Evolutionary conservation across 2,329 filamentous ascomycete genomes (phyloP), one percentile per base, ranked within the genome.

Genomic region (Xylariales sp.): DNA sequence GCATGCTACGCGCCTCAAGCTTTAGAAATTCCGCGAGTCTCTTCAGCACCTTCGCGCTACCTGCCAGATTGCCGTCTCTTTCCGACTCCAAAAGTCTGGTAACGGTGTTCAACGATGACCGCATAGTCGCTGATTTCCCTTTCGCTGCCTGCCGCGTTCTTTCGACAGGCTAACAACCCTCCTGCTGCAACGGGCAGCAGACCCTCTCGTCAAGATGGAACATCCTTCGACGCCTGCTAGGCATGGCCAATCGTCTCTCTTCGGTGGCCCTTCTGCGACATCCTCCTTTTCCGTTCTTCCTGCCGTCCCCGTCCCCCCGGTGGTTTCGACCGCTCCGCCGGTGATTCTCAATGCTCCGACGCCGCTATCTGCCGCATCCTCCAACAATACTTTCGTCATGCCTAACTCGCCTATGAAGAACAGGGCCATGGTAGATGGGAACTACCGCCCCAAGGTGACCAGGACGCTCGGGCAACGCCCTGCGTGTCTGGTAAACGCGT

Each of bases 401-500:
- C 84, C 88, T 14, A 86, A 88, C 55, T 89, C 85, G 45, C 88
- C 89, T 12, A 70, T 81, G 42, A 87, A 85, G 59, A 76, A 73
- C 51, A 73, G 77, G 41, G 69, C 73, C 15, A 73, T 73, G 42
- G 72, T 72, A 40, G 88, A 94, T 57, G 81, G 81, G 11, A 43
- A 38, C 47, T 94, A 95, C 63, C 83, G 85, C 34, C 91, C 91
- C 24, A 86, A 83, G 58, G 86, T 95, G 44, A 91, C 78, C 25
- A 81, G 83, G 53, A 87, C 85, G 11, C 70, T 85, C 33, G 85
- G 85, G 32, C 82, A 88, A 63, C 80, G 90, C 49, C 93, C 93
- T 25, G 90, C 93, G 24, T 97, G 91, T 57, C 74, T 98, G 34
- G 91, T 98, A 50, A 98, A 98, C 70, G 93, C 93, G 37, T 97